Percentiles rank a stretch among this genome's conserved stretches.
phyloP scores from a whole-genome alignment of 2,329 filamentous ascomycete genomes.

The Aspergillus transmontanensis region DNA sequence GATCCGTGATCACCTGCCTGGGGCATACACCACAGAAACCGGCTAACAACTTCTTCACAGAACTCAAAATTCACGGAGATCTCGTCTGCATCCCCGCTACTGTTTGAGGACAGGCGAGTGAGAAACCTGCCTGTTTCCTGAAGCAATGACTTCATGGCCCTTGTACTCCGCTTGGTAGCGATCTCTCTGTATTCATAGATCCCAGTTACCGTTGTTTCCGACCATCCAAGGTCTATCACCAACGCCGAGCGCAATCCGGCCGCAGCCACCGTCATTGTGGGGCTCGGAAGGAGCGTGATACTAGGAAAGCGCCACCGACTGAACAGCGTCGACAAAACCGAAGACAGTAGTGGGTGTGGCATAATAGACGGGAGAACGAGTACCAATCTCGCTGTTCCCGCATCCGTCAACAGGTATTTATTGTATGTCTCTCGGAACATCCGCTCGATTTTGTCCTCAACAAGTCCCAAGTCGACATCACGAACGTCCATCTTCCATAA shows the following conservation, averaged over 20 bases:
- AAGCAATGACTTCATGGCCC: conserved; percentile 73
- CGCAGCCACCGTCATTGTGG: conserved; percentile 72
- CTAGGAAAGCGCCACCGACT: conserved; percentile 76
- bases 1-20: conserved; percentile 3
- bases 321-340: conserved; percentile 77
- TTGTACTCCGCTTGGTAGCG: conserved; percentile 66
- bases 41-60: conserved; percentile 75
- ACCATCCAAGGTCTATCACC: conserved; percentile 89
- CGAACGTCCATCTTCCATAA: conserved; percentile 79
- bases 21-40: conserved; percentile 74
- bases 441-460: conserved; percentile 85
- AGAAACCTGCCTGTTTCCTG: conserved; percentile 62
- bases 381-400: conserved; percentile 72
- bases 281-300: conserved; percentile 76
- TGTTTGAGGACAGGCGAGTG: conserved; percentile 24
- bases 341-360: conserved; percentile 75
- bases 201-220: conserved; percentile 81
- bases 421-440: conserved; percentile 79
- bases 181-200: conserved; percentile 91
- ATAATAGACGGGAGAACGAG: conserved; percentile 77
- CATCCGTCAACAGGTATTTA: conserved; percentile 64
- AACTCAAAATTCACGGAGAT: conserved; percentile 69
- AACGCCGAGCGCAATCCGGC: conserved; percentile 85
- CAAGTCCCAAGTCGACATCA: conserved; percentile 72
- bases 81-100: conserved; percentile 35